phyloP scores from a whole-genome alignment of 2,329 filamentous ascomycete species.

The Trichoderma arundinaceum region DNA sequence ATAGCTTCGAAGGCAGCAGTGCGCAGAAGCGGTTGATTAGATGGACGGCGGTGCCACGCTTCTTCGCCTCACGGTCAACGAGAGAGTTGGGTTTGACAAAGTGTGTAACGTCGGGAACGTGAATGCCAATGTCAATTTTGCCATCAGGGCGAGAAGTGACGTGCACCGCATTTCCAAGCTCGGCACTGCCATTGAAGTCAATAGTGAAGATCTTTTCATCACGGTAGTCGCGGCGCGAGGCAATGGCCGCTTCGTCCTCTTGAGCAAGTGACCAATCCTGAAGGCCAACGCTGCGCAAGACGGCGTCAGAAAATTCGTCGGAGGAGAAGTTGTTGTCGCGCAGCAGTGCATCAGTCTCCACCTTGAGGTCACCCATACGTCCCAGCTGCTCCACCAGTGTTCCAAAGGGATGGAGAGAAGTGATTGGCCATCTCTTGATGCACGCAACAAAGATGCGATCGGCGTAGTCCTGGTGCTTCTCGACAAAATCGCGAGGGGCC shows the following conservation, averaged over 20 bases:
- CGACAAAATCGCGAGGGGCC: slow-evolving; percentile 95
- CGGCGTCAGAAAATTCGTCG: slow-evolving; percentile 96
- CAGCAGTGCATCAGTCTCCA: slow-evolving; percentile 95
- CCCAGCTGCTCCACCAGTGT: slow-evolving; percentile 96
- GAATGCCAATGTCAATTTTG: slow-evolving; percentile 90
- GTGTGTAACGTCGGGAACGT: slow-evolving; percentile 93
- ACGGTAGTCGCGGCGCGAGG: slow-evolving; percentile 86
- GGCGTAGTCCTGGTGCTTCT: slow-evolving; percentile 97
- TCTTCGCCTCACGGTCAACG: slow-evolving; percentile 96
- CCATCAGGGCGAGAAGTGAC: slow-evolving; percentile 83
- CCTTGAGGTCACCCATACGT: slow-evolving; percentile 95
- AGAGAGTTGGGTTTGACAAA: slow-evolving; percentile 97
- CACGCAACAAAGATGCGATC: slow-evolving; percentile 98
- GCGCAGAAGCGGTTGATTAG: slow-evolving; percentile 86
- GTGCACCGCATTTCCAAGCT: slow-evolving; percentile 91
- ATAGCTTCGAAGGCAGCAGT: slow-evolving; percentile 86
- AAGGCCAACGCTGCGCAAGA: slow-evolving; percentile 87
- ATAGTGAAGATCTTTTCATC: slow-evolving; percentile 89
- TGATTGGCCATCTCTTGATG: slow-evolving; percentile 99
- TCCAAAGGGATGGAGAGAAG: slow-evolving; percentile 97
- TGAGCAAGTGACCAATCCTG: slow-evolving; percentile 88
- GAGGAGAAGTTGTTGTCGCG: slow-evolving; percentile 99
- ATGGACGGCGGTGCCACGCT: slow-evolving; percentile 94
- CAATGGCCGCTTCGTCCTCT: slow-evolving; percentile 77
- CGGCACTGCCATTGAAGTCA: slow-evolving; percentile 83